A percentile compares a stretch with the other conserved stretches of the same genome.
Conservation (phyloP, 352 stramenopile species). For the Phytophthora rubi region DNA sequence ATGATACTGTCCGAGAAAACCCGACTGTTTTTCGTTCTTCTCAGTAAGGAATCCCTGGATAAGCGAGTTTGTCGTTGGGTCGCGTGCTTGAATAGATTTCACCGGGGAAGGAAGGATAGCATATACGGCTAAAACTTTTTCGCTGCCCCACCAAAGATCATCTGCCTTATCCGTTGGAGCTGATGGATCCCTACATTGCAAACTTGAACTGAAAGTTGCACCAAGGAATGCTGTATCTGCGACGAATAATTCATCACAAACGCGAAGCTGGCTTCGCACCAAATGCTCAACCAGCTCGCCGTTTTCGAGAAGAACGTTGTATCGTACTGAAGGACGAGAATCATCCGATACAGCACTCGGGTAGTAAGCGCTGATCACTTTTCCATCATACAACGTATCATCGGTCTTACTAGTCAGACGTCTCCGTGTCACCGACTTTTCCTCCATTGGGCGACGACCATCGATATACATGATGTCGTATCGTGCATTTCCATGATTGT, state of each 20-base stretch:
- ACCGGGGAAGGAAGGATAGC: conserved; percentile 43
- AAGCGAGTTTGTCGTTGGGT: conserved; percentile 48
- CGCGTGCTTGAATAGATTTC: conserved; percentile 44
- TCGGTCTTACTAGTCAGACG: conserved; percentile 42
- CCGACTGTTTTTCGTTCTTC: conserved; percentile 41
- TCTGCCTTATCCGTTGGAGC: conserved; percentile 19
- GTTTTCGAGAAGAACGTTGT: conserved; percentile 52
- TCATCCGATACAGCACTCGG: background rate
- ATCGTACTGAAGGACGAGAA: conserved; percentile 16
- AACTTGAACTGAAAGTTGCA: conserved; percentile 35
- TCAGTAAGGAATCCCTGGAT: conserved; percentile 41
- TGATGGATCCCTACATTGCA: conserved; percentile 14
- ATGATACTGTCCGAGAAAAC: conserved; percentile 70
- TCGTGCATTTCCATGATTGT: conserved; percentile 50
- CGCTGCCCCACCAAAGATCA: conserved; percentile 48
- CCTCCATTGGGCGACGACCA: conserved; percentile 19
- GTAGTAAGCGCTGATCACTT: conserved; percentile 35
- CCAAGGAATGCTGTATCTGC: conserved; percentile 53
- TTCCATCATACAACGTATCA: conserved; percentile 39
- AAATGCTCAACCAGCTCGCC: conserved; percentile 44
- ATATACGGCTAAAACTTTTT: conserved; percentile 62
- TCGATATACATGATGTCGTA: conserved; percentile 67
- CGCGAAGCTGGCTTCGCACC: conserved; percentile 41
- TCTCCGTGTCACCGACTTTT: conserved; percentile 43
- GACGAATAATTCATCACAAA: conserved; percentile 43